Base-by-base conservation (phyloP, 169 alveolate genomes). In the Plasmodium yoelii region DNA sequence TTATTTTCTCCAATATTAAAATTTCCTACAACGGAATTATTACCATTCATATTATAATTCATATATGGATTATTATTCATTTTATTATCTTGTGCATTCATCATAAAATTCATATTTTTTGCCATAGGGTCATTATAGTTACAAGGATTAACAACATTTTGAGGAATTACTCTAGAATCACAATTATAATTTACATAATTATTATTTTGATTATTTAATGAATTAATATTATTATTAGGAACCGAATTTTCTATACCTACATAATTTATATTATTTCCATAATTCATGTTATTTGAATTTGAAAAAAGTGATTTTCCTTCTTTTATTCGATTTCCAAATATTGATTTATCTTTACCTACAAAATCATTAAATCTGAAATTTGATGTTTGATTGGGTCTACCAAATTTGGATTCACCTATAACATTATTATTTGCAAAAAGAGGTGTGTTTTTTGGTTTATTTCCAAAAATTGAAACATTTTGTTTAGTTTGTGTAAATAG, bases 301-400 rank as follows among this genome's bases (percentile, higher is more conserved):
- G 61, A 1, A 22, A 80, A 80, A 59, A 80, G 90, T 7, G 82
- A 59, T 47, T 80, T 80, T 0, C 90, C 80, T 9, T 80, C 90
- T 47, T 55, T 80, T 19, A 80, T n/a, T 26, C 90, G 49, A 55
- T 80, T 80, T n/a, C 90, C 90, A 80, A 80, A 80, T 53, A 80
- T 80, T 13, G 90, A 65, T 55, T 80, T 80, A 9, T 80, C 90
- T 3, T 34, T 69, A 67, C 90, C 68, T n/a, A 67, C 90, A 65
- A 19, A 80, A 28, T 80, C 90, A 12, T 56, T 53, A 3, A 80
- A 46, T 53, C 90, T 47, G 56, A 80, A 56, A 55, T 46, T 64
- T 7, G 18, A n/a, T 1, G 15, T 13, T 65, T 10, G 82, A 19
- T 42, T 59, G 47, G n/a, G 51, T 10, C 39, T 53, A 53, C 34